Evolutionary conservation across 2,329 filamentous ascomycete species (phyloP).

Genomic region (Diaporthe humulicola): DNA sequence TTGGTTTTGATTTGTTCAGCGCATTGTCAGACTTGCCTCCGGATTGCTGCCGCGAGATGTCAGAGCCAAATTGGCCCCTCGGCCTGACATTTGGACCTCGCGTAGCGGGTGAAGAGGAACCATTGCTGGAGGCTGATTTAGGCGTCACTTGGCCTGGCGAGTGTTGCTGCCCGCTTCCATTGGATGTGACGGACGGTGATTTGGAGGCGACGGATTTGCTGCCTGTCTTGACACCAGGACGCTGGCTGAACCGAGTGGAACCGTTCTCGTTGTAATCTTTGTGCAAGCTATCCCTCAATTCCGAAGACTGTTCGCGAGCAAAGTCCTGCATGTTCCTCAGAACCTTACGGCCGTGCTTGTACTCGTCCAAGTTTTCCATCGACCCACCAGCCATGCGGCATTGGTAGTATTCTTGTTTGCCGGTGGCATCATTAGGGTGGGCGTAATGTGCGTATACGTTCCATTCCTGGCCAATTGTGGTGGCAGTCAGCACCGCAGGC

Average conservation of each 20-base stretch:
- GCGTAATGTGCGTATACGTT: background rate
- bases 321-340: constrained; percentile 5
- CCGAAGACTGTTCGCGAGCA: background rate
- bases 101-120: background rate
- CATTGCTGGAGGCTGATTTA: background rate
- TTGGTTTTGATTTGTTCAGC: background rate
- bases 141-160: background rate
- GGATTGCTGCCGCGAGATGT: background rate
- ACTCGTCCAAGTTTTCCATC: background rate
- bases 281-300: background rate
- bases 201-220: background rate
- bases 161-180: background rate
- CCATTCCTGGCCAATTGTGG: background rate
- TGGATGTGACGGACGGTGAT: background rate
- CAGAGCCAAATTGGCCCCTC: background rate
- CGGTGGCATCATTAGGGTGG: background rate
- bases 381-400: background rate
- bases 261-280: background rate
- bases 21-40: too few species aligned
- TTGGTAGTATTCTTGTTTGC: background rate
- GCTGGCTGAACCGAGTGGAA: background rate
- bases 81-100: background rate
- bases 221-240: background rate
- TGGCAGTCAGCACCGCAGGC: background rate
- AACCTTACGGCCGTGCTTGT: background rate